Base-by-base conservation (phyloP, 192 early-diverging fungal species). In the Podila minutissima region DNA sequence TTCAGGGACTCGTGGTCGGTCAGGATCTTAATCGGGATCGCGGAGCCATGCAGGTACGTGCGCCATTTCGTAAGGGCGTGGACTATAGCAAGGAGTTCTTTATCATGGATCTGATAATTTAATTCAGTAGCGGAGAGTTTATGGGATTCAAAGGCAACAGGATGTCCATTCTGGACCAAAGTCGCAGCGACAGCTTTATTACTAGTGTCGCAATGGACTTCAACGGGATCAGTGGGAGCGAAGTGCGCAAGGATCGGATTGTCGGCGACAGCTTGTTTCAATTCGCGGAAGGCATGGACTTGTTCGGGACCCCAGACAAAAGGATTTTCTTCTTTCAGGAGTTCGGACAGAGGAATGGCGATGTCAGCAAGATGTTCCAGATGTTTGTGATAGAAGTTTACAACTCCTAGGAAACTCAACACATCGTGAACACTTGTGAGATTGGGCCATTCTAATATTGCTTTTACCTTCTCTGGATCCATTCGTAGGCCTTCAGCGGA, bases 1-100 rank as follows among this genome's bases (percentile, higher is more conserved):
- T 64, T 49, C 20, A 89, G 51, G 59, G 81, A 74, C 38, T 70
- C 62, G 37, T 87, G 84, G 66, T 85, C 71, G 4, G 72, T 74
- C 26, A 55, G 22, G 24, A 55, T 55, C 53, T 55, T 55, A 22
- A 55, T 55, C 0, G 24, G 53, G 2, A 55, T 8, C 2, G 24
- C 0, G 19, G 53, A 55, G 4, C 53, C 11, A 9, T 55, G 53
- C 6, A 55, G 53, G 53, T 46, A 55, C 0, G 11, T 55, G 0
- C 2, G 53, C 53, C 53, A 55, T 55, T 26, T n/a, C 2, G 24
- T 24, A 26, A 55, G 53, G 6, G 53, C 24, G 24, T 55, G 53
- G 9, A 55, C 53, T 4, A 55, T 55, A 0, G 11, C 22, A 7
- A 46, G 41, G 41, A 46, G 12, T 46, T 46, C 41, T 17, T 46